phyloP scores from a whole-genome alignment of 768 basidiomycete genomes.

The Xerocomellus intermedius region DNA sequence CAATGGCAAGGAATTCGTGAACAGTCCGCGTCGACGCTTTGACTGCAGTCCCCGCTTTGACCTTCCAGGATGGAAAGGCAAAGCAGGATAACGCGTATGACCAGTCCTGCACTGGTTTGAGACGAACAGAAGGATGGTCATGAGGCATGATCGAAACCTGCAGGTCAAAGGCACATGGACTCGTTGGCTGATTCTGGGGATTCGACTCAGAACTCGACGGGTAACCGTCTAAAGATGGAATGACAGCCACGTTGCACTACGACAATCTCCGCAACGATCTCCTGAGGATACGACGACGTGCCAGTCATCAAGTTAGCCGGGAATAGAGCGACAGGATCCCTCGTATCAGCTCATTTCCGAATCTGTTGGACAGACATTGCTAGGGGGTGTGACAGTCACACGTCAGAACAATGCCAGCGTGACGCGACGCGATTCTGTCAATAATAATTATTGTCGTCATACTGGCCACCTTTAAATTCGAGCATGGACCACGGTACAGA shows the following conservation, averaged over 20 bases:
- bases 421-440: too few relatives aligned
- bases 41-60: conserved; percentile 13
- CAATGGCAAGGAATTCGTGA: conserved; percentile 8
- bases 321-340: background rate
- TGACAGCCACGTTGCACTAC: conserved; percentile 5
- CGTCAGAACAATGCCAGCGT: conserved; percentile 10
- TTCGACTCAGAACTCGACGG: conserved; percentile 10
- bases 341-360: background rate
- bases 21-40: background rate
- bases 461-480: background rate
- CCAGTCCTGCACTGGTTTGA: conserved; percentile 13
- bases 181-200: background rate
- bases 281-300: background rate
- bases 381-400: conserved; percentile 3
- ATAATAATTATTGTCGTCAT: background rate
- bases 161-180: conserved; percentile 3
- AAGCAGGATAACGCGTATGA: background rate
- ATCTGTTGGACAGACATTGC: background rate
- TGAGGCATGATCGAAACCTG: conserved; percentile 12
- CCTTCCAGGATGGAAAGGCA: background rate
- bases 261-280: conserved; percentile 20
- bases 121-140: conserved; percentile 7
- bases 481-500: too few relatives aligned
- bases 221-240: background rate
- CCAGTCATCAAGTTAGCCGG: too few relatives aligned